Evolutionary conservation across 2,329 filamentous ascomycete genomes (phyloP), one percentile per base, ranked within the genome.

Genomic region (Penicillium sp.): DNA sequence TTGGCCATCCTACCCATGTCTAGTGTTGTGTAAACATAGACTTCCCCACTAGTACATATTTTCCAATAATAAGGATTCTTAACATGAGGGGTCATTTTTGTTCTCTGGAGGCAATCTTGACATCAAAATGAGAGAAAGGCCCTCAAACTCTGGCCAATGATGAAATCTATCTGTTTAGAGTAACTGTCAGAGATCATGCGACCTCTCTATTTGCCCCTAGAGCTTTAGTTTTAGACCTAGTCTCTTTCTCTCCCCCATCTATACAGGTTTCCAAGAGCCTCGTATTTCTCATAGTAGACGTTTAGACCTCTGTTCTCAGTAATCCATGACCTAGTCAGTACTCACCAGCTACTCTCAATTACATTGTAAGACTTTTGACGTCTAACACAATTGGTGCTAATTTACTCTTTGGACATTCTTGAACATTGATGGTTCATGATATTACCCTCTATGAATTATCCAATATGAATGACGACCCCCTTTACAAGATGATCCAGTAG

Each of bases 361-460:
- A 16, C 26, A 22, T 9, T 10, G 28, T 33, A 11, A 7, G 11
- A 10, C 14, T 5, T 44, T 8, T 16, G n/a, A 31, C 1, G 7
- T 5, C 28, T 30, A 10, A 11, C 17, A 10, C 12, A 1, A 14
- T n/a, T 10, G 11, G 17, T 5, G 11, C n/a, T 49, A 2, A 11
- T 50, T 22, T 30, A 43, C 26, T 17, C 5, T 22, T 38, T 22
- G 43, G 14, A 33, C 35, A n/a, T 41, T 31, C 35, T 38, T 22
- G 36, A 51, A 36, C 37, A 35, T 33, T 31, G 19, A 47, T 26
- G 12, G 43, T 35, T 37, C 37, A 49, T 58, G 53, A 54, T 61
- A 63, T 59, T 58, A 62, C 45, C 44, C 48, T 59, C 47, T 61
- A 63, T 60, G 58, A 55, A 55, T 55, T 49, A 43, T 60, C 44